Percentiles rank a stretch among this genome's conserved stretches.
Conservation (phyloP, 2,329 filamentous ascomycete species). For the Acephala macrosclerotiorum region DNA sequence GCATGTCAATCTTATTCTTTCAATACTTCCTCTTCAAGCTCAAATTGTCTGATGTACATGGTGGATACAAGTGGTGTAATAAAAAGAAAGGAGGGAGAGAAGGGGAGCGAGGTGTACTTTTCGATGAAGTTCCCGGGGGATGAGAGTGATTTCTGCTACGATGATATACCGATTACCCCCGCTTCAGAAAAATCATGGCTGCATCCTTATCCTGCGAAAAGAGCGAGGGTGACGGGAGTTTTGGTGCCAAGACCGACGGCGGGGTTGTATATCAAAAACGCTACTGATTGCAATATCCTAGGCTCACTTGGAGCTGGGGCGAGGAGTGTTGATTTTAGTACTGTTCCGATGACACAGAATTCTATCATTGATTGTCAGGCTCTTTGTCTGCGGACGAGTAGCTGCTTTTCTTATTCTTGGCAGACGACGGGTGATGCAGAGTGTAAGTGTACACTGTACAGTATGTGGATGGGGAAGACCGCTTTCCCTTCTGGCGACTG, state of each 20-base stretch:
- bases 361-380: neutral
- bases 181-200: neutral
- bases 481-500: too few species aligned
- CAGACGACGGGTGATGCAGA: neutral
- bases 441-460: neutral
- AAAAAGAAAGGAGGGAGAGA: neutral
- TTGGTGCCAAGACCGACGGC: neutral
- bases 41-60: neutral
- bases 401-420: neutral
- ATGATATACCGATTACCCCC: neutral
- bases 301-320: neutral
- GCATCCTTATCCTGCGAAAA: neutral
- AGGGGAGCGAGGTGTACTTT: neutral
- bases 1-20: neutral
- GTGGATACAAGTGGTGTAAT: neutral
- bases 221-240: too few species aligned
- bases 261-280: neutral
- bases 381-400: neutral
- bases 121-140: neutral
- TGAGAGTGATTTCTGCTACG: neutral
- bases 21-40: neutral
- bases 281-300: neutral
- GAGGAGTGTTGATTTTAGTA: too few species aligned
- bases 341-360: neutral
- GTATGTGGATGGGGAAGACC: slow-evolving; percentile 3